Percentiles rank a stretch among this genome's conserved stretches.
Conservation (phyloP, 2,329 filamentous ascomycete genomes). For the Aspergillus arachidicola region DNA sequence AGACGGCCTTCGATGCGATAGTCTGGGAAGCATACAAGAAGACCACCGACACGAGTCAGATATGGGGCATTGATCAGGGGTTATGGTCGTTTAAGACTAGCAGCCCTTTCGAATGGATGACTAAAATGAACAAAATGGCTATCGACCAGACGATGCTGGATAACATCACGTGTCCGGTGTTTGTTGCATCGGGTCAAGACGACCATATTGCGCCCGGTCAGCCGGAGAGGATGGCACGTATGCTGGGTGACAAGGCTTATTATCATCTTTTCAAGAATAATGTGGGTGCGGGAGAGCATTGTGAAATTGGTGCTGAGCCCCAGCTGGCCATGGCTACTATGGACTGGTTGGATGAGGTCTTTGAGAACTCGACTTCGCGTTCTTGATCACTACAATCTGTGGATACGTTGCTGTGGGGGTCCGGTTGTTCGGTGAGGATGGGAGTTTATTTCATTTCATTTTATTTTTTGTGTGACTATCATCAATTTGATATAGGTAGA, state of each 20-base stretch:
- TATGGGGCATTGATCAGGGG: background rate
- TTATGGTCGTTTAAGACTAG: background rate
- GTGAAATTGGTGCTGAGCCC: background rate
- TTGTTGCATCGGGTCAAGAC: background rate
- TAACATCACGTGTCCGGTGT: background rate
- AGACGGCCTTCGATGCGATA: background rate
- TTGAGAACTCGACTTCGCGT: background rate
- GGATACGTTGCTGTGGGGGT: background rate
- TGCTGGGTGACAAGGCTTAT: background rate
- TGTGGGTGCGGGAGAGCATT: background rate
- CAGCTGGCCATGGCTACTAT: background rate
- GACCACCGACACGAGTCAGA: background rate
- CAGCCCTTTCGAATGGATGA: background rate
- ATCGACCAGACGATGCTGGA: background rate
- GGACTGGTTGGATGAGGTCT: background rate
- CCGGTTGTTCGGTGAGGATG: background rate
- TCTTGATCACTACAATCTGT: background rate
- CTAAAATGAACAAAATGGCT: background rate
- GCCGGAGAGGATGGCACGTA: background rate
- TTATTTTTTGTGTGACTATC: background rate
- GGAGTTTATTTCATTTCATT: background rate
- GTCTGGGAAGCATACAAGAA: background rate
- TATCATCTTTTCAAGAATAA: background rate
- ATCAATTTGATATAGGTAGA: background rate
- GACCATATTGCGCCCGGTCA: background rate